A percentile compares a stretch with the other conserved stretches of the same genome.
These are phyloP conservation scores for Stramenopiles sp. DNA, from an alignment of 352 stramenopile species.

Conservation along the genomic window DNA sequence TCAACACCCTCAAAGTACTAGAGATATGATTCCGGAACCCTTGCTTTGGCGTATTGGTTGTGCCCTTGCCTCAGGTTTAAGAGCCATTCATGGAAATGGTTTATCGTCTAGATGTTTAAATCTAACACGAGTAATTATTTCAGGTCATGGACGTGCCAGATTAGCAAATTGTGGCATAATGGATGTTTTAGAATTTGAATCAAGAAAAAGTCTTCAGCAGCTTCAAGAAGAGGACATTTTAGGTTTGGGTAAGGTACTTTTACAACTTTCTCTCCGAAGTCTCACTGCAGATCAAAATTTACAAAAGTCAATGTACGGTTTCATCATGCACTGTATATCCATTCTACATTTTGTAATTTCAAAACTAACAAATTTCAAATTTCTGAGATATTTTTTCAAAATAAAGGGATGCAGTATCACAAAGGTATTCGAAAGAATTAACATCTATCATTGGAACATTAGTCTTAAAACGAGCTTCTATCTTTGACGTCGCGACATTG, in stretches of 20 bases:
- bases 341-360: too few species aligned
- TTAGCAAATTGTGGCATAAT: conserved; percentile 32
- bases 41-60: conserved; percentile 31
- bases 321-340: not conserved
- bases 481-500: not conserved
- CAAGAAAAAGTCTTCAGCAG: conserved; percentile 24
- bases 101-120: conserved; percentile 28
- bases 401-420: too few species aligned
- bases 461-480: not conserved
- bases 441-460: not conserved
- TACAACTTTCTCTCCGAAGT: conserved; percentile 16
- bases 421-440: too few species aligned
- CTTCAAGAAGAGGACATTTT: conserved; percentile 30
- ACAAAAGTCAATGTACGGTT: too few species aligned
- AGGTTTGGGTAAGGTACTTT: conserved; percentile 19
- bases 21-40: conserved; percentile 21
- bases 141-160: conserved; percentile 23
- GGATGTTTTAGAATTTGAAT: conserved; percentile 41
- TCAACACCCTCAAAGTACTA: conserved; percentile 5
- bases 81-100: conserved; percentile 21
- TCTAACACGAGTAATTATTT: conserved; percentile 28
- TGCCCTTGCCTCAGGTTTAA: conserved; percentile 24
- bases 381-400: too few species aligned
- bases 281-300: too few species aligned
- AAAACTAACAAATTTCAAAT: too few species aligned